A percentile compares a stretch with the other conserved stretches of the same genome.
These are phyloP conservation scores for Colletotrichum sp. DNA, from an alignment of 2,329 filamentous ascomycete species.

Conservation along the genomic window DNA sequence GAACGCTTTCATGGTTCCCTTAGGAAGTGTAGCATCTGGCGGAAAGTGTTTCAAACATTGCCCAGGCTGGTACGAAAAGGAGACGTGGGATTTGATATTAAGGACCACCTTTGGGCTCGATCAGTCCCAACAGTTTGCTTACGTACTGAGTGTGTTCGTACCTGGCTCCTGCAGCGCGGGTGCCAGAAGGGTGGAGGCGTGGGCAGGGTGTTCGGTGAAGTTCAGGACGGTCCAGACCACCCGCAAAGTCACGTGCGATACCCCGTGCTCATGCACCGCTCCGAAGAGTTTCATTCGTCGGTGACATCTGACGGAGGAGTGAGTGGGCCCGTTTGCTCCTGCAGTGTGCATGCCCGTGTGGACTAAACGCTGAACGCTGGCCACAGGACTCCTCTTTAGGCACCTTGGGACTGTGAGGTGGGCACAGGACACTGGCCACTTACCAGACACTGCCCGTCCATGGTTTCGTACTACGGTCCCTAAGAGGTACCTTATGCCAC, in stretches of 20 bases:
- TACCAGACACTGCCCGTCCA: not conserved
- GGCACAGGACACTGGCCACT: slow-evolving; percentile 7
- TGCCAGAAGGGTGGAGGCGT: not conserved
- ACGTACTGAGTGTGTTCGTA: not conserved
- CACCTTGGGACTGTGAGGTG: not conserved
- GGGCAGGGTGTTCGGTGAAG: not conserved
- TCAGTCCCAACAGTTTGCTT: not conserved
- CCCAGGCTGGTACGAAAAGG: not conserved
- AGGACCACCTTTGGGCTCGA: not conserved
- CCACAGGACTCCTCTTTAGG: not conserved
- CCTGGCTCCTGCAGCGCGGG: not conserved
- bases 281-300: slow-evolving; percentile 11
- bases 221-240: not conserved
- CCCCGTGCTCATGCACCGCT: not conserved
- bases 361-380: not conserved
- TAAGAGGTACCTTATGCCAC: not conserved
- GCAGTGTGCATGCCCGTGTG: not conserved
- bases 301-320: not conserved
- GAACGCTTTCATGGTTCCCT: not conserved
- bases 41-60: not conserved
- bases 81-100: not conserved
- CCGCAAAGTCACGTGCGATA: not conserved
- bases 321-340: slow-evolving; percentile 13
- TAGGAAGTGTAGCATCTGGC: not conserved
- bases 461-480: not conserved